These are phyloP conservation scores for Neurospora pannonica DNA, from an alignment of 495 filamentous ascomycete species.

Conservation along the genomic window DNA sequence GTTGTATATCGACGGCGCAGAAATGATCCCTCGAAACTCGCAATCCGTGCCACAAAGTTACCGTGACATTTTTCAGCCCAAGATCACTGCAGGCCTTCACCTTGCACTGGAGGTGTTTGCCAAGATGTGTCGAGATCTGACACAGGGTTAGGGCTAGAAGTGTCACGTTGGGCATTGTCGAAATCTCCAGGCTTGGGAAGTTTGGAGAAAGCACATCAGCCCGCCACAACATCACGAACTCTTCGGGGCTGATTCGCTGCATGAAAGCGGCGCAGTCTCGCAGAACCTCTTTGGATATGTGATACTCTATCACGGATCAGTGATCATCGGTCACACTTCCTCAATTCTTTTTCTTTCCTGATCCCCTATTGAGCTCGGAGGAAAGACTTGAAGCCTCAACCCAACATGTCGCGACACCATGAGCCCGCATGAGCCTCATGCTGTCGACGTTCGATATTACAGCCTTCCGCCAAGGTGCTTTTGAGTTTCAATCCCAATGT, in stretches of 20 bases:
- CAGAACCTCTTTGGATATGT: too few relatives aligned
- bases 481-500: neutral
- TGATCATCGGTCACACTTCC: too few relatives aligned
- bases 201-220: neutral
- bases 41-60: neutral
- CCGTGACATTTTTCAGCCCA: too few relatives aligned
- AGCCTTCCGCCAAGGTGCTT: neutral
- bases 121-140: too few relatives aligned
- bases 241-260: neutral
- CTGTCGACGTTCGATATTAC: too few relatives aligned
- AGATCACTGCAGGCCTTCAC: too few relatives aligned
- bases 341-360: too few relatives aligned
- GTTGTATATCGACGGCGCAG: accelerated
- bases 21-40: neutral
- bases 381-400: too few relatives aligned
- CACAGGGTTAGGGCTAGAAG: neutral
- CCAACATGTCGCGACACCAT: neutral
- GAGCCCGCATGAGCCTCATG: neutral
- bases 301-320: too few relatives aligned
- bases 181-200: neutral
- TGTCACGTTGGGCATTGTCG: neutral
- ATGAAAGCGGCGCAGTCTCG: neutral
- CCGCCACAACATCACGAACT: neutral
- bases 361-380: too few relatives aligned
- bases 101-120: too few relatives aligned